These are phyloP conservation scores for Schizothecium vesticola DNA, from an alignment of 495 filamentous ascomycete species.

Conservation along the genomic window DNA sequence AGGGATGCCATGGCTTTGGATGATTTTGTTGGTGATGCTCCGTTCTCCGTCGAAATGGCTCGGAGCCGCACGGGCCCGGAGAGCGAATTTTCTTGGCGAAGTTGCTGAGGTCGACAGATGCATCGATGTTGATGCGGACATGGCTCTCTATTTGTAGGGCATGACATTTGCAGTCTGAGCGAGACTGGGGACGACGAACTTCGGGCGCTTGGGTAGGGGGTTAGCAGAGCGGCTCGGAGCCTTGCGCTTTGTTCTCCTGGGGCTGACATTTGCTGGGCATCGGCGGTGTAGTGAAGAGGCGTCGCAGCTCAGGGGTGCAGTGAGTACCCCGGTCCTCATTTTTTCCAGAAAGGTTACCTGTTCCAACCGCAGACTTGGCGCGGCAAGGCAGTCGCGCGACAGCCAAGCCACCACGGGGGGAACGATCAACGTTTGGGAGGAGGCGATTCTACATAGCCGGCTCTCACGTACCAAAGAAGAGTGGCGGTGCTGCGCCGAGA, in stretches of 20 bases:
- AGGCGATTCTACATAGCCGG: background rate
- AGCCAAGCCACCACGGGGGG: too few relatives aligned
- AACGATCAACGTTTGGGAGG: background rate
- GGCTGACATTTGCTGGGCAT: background rate
- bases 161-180: too few relatives aligned
- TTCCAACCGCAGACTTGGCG: too few relatives aligned
- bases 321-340: too few relatives aligned
- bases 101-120: background rate
- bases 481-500: background rate
- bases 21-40: background rate
- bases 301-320: too few relatives aligned
- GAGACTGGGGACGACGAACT: too few relatives aligned
- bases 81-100: background rate
- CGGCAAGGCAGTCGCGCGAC: too few relatives aligned
- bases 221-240: background rate
- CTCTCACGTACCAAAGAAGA: background rate
- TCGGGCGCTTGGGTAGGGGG: background rate
- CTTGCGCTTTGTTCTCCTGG: background rate
- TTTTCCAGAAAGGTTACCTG: too few relatives aligned
- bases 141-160: background rate
- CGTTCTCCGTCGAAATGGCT: background rate
- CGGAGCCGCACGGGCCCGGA: background rate
- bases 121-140: background rate
- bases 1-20: background rate
- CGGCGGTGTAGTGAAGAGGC: too few relatives aligned